phyloP scores from a whole-genome alignment of 139 green algal species.

The Micractinium conductrix region DNA sequence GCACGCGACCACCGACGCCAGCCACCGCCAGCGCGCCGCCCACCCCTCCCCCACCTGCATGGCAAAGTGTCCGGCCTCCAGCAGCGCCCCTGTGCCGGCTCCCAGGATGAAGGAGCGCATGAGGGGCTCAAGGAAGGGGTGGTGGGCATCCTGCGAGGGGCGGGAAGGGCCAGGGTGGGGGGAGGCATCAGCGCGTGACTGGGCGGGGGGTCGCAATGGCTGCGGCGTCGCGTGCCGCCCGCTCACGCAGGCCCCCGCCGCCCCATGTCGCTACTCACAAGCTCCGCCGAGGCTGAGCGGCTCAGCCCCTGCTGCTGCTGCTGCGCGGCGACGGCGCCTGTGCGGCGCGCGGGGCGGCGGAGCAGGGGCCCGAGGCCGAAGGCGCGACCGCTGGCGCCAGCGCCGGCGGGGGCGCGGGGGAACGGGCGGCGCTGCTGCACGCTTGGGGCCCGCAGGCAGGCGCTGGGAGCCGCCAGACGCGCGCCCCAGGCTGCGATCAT shows the following conservation, averaged over 20 bases:
- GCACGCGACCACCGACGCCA: neutral
- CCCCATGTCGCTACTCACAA: no score
- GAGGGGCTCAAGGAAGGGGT: slow-evolving; percentile 64
- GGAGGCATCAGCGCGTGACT: neutral
- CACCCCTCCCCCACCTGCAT: slow-evolving; percentile 35
- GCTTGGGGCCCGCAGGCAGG: no score
- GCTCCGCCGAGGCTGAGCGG: no score
- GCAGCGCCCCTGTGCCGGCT: slow-evolving; percentile 54
- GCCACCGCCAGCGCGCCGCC: neutral
- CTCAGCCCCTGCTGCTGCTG: neutral
- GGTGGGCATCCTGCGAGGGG: neutral
- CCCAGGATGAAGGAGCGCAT: slow-evolving; percentile 70
- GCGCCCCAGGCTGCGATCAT: no score
- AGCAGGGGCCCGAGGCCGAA: no score
- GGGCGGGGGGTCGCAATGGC: neutral
- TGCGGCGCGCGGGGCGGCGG: no score
- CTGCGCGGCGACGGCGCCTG: neutral
- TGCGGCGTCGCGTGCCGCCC: no score
- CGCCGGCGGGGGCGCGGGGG: no score
- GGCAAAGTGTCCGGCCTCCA: slow-evolving; percentile 65
- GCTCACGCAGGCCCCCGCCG: neutral
- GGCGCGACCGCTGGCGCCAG: neutral
- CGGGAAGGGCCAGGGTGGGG: neutral
- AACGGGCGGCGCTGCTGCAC: no score
- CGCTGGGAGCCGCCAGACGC: no score